phyloP scores from a whole-genome alignment of 2,329 filamentous ascomycete genomes.

The Xylaria sp. region DNA sequence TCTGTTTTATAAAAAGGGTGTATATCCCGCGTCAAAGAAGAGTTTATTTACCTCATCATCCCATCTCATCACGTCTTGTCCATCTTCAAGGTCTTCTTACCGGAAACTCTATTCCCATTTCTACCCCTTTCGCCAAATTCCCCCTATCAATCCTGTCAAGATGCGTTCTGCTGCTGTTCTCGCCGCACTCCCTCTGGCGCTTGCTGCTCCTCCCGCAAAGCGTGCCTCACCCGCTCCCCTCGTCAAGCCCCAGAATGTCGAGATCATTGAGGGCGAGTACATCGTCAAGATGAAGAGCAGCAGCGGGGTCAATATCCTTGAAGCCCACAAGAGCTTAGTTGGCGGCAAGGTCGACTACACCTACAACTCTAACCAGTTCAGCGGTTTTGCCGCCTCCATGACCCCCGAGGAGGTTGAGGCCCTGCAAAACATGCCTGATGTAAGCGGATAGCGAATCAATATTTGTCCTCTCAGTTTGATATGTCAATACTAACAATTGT shows the following conservation, averaged over 20 bases:
- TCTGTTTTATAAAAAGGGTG: constrained; percentile 24
- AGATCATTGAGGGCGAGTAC: constrained; percentile 47
- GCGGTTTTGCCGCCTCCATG: constrained; percentile 51
- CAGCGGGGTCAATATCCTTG: constrained; percentile 38
- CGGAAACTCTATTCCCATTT: constrained; percentile 18
- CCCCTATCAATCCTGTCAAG: constrained; percentile 22
- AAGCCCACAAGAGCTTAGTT: constrained; percentile 38
- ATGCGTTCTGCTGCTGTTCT: constrained; percentile 39
- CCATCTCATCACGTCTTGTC: constrained; percentile 15
- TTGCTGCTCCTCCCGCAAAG: constrained; percentile 41
- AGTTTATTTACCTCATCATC: constrained; percentile 21
- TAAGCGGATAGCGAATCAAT: constrained; percentile 35
- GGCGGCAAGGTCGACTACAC: constrained; percentile 41
- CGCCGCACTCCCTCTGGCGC: constrained; percentile 39
- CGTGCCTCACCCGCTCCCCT: constrained; percentile 38
- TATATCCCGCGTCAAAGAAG: neutral
- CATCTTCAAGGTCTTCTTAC: constrained; percentile 15
- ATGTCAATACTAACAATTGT: constrained; percentile 3
- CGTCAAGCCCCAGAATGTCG: constrained; percentile 35
- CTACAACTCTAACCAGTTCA: constrained; percentile 42
- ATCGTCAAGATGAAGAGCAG: constrained; percentile 52
- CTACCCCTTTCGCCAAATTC: neutral
- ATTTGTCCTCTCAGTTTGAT: neutral
- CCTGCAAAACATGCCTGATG: constrained; percentile 48
- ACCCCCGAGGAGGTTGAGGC: constrained; percentile 49